phyloP scores from a whole-genome alignment of 2,329 filamentous ascomycete genomes.

The Beauveria sp. region DNA sequence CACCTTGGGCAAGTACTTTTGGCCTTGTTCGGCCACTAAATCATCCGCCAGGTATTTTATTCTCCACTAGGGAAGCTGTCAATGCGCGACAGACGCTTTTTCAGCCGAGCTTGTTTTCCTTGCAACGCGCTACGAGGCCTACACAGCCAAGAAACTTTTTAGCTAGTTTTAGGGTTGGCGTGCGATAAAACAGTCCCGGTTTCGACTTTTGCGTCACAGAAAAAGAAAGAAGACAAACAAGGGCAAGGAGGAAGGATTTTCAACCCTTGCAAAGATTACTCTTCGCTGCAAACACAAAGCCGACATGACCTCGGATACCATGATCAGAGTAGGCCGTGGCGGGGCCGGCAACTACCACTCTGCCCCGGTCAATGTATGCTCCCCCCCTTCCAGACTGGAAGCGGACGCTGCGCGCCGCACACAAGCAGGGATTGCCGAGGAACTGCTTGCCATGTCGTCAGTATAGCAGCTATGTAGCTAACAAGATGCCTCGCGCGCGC shows the following conservation, averaged over 20 bases:
- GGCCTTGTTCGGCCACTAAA: background rate
- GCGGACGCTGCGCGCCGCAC: too few species aligned
- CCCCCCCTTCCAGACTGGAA: background rate
- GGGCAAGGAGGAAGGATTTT: background rate
- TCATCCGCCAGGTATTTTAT: too few species aligned
- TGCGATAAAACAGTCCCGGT: background rate
- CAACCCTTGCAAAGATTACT: background rate
- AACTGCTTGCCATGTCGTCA: background rate
- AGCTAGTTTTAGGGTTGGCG: background rate
- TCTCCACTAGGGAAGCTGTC: background rate
- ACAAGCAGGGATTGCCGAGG: background rate
- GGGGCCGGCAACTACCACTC: conserved; percentile 49
- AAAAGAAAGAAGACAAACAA: background rate
- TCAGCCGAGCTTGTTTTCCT: background rate
- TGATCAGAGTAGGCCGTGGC: conserved; percentile 42
- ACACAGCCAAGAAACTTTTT: background rate
- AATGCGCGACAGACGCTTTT: background rate
- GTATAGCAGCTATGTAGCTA: background rate
- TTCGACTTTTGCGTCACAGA: background rate
- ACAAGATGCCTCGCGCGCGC: background rate
- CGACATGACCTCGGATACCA: conserved; percentile 28
- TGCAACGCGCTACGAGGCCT: background rate
- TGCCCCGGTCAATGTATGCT: conserved; percentile 3
- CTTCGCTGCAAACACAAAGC: background rate
- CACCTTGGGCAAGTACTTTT: background rate